Conservation (phyloP, 805 yeast species). For the Priceomyces castillae region DNA sequence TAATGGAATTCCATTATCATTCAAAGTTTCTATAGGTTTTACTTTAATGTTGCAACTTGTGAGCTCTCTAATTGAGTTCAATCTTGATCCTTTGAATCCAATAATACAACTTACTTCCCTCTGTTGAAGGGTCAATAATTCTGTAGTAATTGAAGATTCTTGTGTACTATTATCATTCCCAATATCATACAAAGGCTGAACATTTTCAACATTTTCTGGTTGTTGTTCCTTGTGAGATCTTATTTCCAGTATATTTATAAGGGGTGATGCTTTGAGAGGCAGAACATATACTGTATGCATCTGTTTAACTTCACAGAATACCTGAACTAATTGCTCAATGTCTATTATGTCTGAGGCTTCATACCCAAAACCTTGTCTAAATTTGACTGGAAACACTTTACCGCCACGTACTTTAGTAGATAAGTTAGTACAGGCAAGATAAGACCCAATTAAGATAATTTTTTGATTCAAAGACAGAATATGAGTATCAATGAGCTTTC, state of each 20-base stretch:
- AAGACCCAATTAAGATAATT: not conserved
- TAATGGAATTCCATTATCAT: not conserved
- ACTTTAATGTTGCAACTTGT: constrained; percentile 23
- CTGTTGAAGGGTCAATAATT: constrained; percentile 5
- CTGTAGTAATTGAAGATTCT: too few species aligned
- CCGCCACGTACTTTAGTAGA: not conserved
- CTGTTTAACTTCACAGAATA: not conserved
- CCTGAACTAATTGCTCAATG: not conserved
- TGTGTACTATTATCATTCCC: too few species aligned
- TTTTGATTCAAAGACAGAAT: too few species aligned
- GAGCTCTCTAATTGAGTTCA: constrained; percentile 20
- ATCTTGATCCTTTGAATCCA: constrained; percentile 23
- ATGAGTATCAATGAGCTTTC: too few species aligned
- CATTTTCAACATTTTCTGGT: too few species aligned
- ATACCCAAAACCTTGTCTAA: not conserved
- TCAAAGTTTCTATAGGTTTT: constrained; percentile 12
- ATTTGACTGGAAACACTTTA: not conserved
- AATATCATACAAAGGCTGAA: too few species aligned
- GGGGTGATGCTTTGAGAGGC: too few species aligned
- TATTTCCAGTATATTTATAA: too few species aligned
- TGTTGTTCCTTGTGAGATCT: too few species aligned
- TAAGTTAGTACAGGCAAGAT: not conserved
- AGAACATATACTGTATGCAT: not conserved
- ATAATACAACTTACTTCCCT: constrained; percentile 23
- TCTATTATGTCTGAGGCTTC: not conserved